Conservation (phyloP, 2,329 filamentous ascomycete species). For the Penicillium sp. region DNA sequence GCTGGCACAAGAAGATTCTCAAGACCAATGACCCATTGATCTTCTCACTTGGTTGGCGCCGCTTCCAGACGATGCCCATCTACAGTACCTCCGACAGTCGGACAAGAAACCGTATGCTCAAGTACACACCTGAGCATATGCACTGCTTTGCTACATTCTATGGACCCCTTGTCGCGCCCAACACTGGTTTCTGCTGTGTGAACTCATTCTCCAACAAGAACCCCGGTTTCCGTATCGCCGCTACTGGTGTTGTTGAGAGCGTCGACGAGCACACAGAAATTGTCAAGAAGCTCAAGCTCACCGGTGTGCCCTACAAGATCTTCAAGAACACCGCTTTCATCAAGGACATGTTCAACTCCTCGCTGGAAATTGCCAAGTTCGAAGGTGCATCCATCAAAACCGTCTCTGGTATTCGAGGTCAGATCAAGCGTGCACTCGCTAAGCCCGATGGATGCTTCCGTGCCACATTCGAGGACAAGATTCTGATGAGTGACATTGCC, state of each 20-base stretch:
- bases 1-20: constrained; percentile 99
- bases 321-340: constrained; percentile 99
- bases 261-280: constrained; percentile 97
- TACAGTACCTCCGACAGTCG: constrained; percentile 95
- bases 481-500: constrained; percentile 93
- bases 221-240: constrained; percentile 89
- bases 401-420: constrained; percentile 90
- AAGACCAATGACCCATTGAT: constrained; percentile 98
- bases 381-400: constrained; percentile 95
- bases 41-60: constrained; percentile 92
- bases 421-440: constrained; percentile 92
- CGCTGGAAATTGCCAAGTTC: constrained; percentile 96
- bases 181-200: constrained; percentile 92
- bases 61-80: constrained; percentile 88
- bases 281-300: constrained; percentile 98
- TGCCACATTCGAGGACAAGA: constrained; percentile 98
- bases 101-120: constrained; percentile 94
- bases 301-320: constrained; percentile 91
- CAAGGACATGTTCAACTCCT: constrained; percentile 94
- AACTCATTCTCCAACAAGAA: constrained; percentile 83
- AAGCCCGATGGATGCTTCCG: constrained; percentile 96
- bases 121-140: constrained; percentile 99
- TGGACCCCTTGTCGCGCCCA: constrained; percentile 90
- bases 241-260: constrained; percentile 87
- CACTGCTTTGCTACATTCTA: constrained; percentile 97